Evolutionary conservation across 2,329 filamentous ascomycete genomes (phyloP).

Genomic region (Pseudogymnoascus sp.): DNA sequence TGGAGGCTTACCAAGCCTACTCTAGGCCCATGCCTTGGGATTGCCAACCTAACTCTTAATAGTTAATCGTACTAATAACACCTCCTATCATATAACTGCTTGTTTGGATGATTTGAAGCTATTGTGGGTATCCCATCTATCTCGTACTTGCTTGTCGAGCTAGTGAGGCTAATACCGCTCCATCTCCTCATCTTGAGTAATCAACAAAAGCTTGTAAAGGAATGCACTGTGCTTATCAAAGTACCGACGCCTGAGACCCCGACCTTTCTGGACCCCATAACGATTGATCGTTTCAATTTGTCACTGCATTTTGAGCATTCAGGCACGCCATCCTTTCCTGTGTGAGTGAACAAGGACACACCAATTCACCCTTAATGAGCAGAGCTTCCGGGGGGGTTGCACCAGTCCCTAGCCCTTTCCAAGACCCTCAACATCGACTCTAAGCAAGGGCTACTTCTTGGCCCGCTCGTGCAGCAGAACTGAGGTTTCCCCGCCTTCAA

Average conservation of each 20-base stretch:
- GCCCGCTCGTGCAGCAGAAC: not conserved
- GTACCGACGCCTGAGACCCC: not conserved
- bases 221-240: not conserved
- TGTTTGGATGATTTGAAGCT: not conserved
- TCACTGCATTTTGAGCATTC: no score
- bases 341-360: not conserved
- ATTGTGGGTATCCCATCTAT: not conserved
- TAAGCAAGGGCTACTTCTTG: not conserved
- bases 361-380: no score
- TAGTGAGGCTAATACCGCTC: not conserved
- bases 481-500: not conserved
- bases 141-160: not conserved
- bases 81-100: not conserved
- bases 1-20: not conserved
- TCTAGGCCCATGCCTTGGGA: not conserved
- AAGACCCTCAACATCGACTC: not conserved
- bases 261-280: not conserved
- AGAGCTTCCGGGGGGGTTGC: no score
- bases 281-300: not conserved
- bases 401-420: no score
- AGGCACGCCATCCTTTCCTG: not conserved
- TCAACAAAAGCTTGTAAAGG: not conserved
- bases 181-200: not conserved
- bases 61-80: not conserved
- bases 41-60: not conserved